These are phyloP conservation scores for Anisodus tanguticus DNA, from an alignment of 257 asterid genomes.

Conservation along the genomic window DNA sequence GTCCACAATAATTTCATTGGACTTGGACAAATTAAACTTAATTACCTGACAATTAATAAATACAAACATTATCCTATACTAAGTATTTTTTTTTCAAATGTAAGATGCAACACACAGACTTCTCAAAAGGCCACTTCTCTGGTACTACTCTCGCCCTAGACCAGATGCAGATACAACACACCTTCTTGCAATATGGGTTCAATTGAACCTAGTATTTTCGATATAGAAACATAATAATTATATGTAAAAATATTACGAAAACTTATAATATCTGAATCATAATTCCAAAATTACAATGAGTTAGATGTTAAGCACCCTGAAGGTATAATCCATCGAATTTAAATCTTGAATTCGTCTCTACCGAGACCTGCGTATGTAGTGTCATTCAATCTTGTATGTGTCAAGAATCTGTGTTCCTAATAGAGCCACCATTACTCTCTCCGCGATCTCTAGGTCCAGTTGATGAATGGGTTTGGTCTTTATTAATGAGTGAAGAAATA, in stretches of 20 bases:
- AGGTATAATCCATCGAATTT: neutral
- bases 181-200: neutral
- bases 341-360: neutral
- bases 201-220: neutral
- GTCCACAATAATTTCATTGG: neutral
- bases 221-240: neutral
- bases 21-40: neutral
- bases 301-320: neutral
- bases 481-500: conserved; percentile 74
- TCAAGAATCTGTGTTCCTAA: conserved; percentile 9
- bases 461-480: conserved; percentile 48
- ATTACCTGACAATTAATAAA: neutral
- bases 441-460: neutral
- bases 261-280: neutral
- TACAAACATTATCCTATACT: neutral
- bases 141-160: neutral
- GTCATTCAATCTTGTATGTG: neutral
- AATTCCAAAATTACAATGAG: neutral
- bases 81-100: neutral
- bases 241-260: neutral
- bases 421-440: neutral
- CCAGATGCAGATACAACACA: neutral
- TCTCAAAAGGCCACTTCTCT: neutral
- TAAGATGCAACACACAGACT: neutral
- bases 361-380: neutral